phyloP scores from a whole-genome alignment of 2,329 filamentous ascomycete genomes.

The Apiospora marii region DNA sequence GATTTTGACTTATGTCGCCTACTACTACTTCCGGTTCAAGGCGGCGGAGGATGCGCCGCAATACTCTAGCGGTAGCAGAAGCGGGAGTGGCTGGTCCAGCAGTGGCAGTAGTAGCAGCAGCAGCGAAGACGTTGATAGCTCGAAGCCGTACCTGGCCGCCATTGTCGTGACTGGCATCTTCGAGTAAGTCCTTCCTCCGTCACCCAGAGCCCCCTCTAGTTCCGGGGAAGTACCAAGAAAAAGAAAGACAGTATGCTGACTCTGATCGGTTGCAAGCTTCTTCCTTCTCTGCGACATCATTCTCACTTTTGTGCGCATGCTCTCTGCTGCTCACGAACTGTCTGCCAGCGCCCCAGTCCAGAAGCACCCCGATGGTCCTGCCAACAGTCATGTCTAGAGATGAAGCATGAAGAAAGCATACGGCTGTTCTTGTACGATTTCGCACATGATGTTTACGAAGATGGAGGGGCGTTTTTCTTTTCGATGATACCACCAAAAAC shows the following conservation, averaged over 20 bases:
- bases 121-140: neutral
- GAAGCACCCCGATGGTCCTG: neutral
- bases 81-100: neutral
- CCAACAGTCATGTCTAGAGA: neutral
- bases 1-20: neutral
- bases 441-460: neutral
- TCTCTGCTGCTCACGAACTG: neutral
- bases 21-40: neutral
- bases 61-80: neutral
- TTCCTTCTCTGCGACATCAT: neutral
- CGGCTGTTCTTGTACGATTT: neutral
- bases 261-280: neutral
- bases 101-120: neutral
- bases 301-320: neutral
- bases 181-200: neutral
- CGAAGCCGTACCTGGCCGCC: neutral
- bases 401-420: neutral
- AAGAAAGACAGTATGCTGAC: neutral
- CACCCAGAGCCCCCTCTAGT: too few relatives aligned
- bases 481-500: neutral
- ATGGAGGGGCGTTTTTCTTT: neutral
- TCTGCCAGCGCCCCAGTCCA: neutral
- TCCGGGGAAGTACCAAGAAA: rapidly evolving
- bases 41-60: neutral
- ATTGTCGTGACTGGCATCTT: neutral